Evolutionary conservation across 306 rosid species (phyloP).

Genomic region (Fragaria nilgerrensis): DNA sequence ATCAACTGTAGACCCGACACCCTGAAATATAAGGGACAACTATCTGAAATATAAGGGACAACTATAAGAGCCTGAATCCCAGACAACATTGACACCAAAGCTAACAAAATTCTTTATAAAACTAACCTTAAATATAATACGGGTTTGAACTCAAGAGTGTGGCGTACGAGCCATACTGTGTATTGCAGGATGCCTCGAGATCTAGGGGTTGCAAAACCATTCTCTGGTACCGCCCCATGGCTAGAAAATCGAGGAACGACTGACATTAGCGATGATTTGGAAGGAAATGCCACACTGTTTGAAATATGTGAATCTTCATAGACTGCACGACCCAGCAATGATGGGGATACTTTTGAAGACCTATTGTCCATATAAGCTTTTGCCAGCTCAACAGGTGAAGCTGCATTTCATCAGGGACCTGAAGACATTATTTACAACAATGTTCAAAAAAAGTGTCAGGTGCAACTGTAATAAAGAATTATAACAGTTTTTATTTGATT

Average conservation of each 20-base stretch:
- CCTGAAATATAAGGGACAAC: constrained; percentile 52
- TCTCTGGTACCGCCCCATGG: constrained; percentile 46
- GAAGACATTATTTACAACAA: constrained; percentile 27
- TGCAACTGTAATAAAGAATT: constrained; percentile 1
- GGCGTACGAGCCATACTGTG: constrained; percentile 86
- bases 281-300: constrained; percentile 37
- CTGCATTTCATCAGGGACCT: constrained; percentile 78
- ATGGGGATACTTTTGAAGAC: constrained; percentile 59
- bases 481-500: neutral
- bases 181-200: constrained; percentile 82
- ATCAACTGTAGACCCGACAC: constrained; percentile 40
- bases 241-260: constrained; percentile 54
- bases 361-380: constrained; percentile 90
- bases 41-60: too few species aligned
- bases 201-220: constrained; percentile 75
- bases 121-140: constrained; percentile 57
- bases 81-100: neutral
- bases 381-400: constrained; percentile 89
- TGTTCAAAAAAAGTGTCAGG: constrained; percentile 25
- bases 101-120: neutral
- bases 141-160: constrained; percentile 58
- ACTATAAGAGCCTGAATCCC: constrained; percentile 16
- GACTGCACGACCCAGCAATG: constrained; percentile 42
- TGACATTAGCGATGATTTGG: constrained; percentile 46
- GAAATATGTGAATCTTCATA: constrained; percentile 37